A percentile compares a stretch with the other conserved stretches of the same genome.
phyloP scores from a whole-genome alignment of 345 rosid species.

The Excoecaria cochinchinensis region DNA sequence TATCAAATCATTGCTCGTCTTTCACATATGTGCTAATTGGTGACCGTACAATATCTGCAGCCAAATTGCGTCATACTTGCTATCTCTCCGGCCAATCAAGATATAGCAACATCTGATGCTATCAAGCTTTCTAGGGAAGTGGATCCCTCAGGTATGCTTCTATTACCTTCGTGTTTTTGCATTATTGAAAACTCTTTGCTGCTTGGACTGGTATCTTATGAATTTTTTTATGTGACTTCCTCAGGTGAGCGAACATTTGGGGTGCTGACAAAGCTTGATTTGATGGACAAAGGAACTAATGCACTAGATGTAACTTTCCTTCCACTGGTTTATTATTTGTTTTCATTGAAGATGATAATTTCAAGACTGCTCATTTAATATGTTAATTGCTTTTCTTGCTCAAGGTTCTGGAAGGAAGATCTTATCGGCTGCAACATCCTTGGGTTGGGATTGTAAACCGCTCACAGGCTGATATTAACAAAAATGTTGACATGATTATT shows the following conservation, averaged over 20 bases:
- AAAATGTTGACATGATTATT: constrained; percentile 79
- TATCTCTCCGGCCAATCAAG: constrained; percentile 97
- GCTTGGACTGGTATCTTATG: background rate
- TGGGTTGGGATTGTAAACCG: constrained; percentile 99
- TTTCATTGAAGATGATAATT: background rate
- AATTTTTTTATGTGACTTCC: constrained; percentile 9
- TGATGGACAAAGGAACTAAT: constrained; percentile 98
- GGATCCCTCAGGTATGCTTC: constrained; percentile 71
- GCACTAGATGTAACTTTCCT: constrained; percentile 64
- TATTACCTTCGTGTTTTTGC: constrained; percentile 4
- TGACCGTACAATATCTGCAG: constrained; percentile 37
- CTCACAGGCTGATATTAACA: constrained; percentile 96
- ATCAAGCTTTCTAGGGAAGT: constrained; percentile 87
- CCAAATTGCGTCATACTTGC: constrained; percentile 89
- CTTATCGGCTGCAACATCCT: constrained; percentile 79
- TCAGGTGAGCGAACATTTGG: constrained; percentile 96
- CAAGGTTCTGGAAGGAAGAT: constrained; percentile 94
- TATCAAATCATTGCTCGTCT: background rate
- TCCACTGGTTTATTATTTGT: too few relatives aligned
- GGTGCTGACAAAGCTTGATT: constrained; percentile 91
- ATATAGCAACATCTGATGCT: constrained; percentile 96
- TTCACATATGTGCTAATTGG: constrained; percentile 7
- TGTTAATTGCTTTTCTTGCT: constrained; percentile 9
- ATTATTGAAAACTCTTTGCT: background rate
- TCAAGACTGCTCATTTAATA: background rate